phyloP scores from a whole-genome alignment of 1,284 basidiomycete species.

The Trametes polyzona region DNA sequence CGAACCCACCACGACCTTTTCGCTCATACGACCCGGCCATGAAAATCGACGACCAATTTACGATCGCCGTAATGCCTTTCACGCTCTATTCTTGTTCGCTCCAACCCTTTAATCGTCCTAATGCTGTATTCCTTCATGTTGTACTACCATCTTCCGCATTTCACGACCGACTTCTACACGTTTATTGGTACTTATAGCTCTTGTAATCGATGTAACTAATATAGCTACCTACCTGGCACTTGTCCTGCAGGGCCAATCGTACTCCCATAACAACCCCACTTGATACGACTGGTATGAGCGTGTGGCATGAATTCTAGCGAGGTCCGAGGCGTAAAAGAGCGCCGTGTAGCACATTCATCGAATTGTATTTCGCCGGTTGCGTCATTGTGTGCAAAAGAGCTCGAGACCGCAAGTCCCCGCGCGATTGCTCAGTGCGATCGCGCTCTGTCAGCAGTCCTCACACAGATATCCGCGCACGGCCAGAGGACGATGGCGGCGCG shows the following conservation, averaged over 20 bases:
- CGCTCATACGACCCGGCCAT: conserved; percentile 1
- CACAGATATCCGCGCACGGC: too few relatives aligned
- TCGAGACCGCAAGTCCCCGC: background rate
- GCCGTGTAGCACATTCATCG: too few relatives aligned
- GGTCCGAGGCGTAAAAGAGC: too few relatives aligned
- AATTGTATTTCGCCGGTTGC: background rate
- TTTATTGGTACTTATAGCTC: background rate
- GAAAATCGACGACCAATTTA: conserved; percentile 14
- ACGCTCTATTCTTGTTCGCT: background rate
- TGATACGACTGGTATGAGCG: too few relatives aligned
- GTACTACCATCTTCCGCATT: background rate
- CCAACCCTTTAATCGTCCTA: background rate
- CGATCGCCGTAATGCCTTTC: background rate
- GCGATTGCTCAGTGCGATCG: background rate
- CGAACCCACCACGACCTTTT: background rate
- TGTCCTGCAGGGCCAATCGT: too few relatives aligned
- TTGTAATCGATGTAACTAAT: background rate
- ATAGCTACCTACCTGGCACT: background rate
- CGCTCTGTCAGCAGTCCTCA: background rate
- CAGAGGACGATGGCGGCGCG: background rate
- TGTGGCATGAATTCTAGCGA: too few relatives aligned
- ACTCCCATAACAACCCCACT: too few relatives aligned
- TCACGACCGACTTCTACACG: too few relatives aligned
- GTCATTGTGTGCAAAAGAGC: background rate
- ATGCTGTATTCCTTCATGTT: background rate